Conservation (phyloP, 2,329 filamentous ascomycete genomes). For the Fusarium sp. region DNA sequence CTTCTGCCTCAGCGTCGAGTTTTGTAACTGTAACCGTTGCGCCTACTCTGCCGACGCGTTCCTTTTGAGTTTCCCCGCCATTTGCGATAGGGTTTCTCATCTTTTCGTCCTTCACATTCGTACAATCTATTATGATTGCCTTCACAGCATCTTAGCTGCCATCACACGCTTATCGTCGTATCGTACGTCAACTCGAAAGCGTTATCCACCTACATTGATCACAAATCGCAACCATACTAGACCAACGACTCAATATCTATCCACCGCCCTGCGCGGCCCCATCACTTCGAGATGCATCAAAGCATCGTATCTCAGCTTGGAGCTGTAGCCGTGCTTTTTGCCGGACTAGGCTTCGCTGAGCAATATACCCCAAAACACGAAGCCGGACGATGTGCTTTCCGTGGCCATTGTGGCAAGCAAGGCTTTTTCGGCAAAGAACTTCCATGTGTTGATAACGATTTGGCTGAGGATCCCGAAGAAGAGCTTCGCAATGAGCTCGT, state of each 20-base stretch:
- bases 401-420: conserved; percentile 91
- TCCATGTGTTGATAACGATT: conserved; percentile 91
- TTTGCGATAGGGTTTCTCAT: not conserved
- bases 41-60: conserved; percentile 28
- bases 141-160: conserved; percentile 16
- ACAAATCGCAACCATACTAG: conserved; percentile 23
- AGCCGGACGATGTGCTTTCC: conserved; percentile 87
- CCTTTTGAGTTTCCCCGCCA: conserved; percentile 26
- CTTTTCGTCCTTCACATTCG: conserved; percentile 12
- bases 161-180: conserved; percentile 27
- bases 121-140: conserved; percentile 35
- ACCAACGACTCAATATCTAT: conserved; percentile 33
- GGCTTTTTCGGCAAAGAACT: conserved; percentile 90
- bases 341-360: conserved; percentile 46
- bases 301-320: conserved; percentile 50
- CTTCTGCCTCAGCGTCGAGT: conserved; percentile 19
- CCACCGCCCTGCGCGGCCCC: conserved; percentile 39
- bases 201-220: conserved; percentile 18
- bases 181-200: conserved; percentile 29
- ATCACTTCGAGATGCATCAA: conserved; percentile 51
- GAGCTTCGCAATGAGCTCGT: conserved; percentile 82
- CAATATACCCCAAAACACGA: conserved; percentile 76
- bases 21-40: conserved; percentile 27
- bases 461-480: conserved; percentile 79
- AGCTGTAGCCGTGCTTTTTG: conserved; percentile 49